These are phyloP conservation scores for Niebla homalea DNA, from an alignment of 495 filamentous ascomycete genomes.

Conservation along the genomic window DNA sequence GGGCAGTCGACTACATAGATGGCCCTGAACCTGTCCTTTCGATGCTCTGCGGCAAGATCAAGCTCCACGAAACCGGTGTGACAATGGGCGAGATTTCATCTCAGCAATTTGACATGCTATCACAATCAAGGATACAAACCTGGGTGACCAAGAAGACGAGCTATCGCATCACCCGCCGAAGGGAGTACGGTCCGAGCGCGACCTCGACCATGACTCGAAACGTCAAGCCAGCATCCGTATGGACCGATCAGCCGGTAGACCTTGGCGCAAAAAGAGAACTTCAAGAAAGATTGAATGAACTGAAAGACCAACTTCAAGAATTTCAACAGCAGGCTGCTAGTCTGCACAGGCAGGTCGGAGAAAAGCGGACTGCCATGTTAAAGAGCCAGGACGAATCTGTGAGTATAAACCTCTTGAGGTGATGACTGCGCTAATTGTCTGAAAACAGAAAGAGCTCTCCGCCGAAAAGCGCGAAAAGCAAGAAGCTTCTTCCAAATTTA, in stretches of 20 bases:
- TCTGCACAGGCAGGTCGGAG: slow-evolving; percentile 13
- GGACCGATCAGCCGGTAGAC: slow-evolving; percentile 70
- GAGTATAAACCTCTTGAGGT: slow-evolving; percentile 6
- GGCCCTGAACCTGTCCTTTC: slow-evolving; percentile 77
- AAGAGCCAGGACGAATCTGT: slow-evolving; percentile 28
- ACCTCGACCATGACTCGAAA: slow-evolving; percentile 47
- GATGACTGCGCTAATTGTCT: slow-evolving; percentile 13
- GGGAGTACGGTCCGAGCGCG: slow-evolving; percentile 61
- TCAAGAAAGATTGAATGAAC: slow-evolving; percentile 27
- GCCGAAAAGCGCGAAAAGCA: slow-evolving; percentile 45
- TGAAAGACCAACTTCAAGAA: slow-evolving; percentile 30
- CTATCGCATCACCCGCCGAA: slow-evolving; percentile 48
- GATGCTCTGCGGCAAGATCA: slow-evolving; percentile 63
- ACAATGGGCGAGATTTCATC: slow-evolving; percentile 46
- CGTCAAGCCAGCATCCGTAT: slow-evolving; percentile 44
- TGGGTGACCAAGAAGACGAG: slow-evolving; percentile 50
- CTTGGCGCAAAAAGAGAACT: slow-evolving; percentile 40
- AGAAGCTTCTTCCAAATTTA: slow-evolving; percentile 44
- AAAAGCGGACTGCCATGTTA: slow-evolving; percentile 7
- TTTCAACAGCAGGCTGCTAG: slow-evolving; percentile 22
- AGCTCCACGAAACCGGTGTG: slow-evolving; percentile 54
- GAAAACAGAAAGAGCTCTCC: slow-evolving; percentile 29
- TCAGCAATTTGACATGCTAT: slow-evolving; percentile 46
- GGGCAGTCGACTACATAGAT: slow-evolving; percentile 59
- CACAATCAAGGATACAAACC: slow-evolving; percentile 34